These are phyloP conservation scores for Diaporthe eres DNA, from an alignment of 2,329 filamentous ascomycete species.

Conservation along the genomic window DNA sequence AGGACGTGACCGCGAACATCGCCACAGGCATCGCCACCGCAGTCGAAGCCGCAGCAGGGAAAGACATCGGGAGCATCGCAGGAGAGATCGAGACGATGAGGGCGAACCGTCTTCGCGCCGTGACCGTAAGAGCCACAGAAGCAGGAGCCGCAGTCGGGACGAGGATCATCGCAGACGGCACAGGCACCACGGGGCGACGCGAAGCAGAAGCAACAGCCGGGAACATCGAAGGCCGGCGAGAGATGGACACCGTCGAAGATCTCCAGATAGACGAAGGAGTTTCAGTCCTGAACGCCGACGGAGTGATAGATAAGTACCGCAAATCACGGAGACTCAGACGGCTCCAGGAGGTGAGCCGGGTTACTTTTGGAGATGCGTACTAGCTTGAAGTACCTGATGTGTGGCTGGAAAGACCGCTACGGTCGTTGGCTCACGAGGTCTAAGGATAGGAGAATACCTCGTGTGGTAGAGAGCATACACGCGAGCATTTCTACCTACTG, in stretches of 20 bases:
- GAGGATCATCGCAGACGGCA: conserved; percentile 48
- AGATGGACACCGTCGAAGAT: conserved; percentile 50
- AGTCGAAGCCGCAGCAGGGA: conserved; percentile 48
- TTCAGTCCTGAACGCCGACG: conserved; percentile 34
- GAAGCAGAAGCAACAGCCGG: conserved; percentile 51
- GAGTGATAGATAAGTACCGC: not conserved
- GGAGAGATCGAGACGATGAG: conserved; percentile 51
- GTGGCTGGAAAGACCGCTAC: not conserved
- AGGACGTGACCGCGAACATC: conserved; percentile 50
- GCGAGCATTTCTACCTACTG: not conserved
- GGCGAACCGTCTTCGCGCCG: conserved; percentile 45
- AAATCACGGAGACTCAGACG: not conserved
- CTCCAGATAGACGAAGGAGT: conserved; percentile 46
- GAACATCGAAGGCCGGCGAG: conserved; percentile 43
- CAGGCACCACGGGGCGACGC: conserved; percentile 45
- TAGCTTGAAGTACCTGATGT: too few relatives aligned
- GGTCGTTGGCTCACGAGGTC: not conserved
- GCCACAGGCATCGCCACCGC: conserved; percentile 52
- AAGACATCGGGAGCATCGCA: conserved; percentile 46
- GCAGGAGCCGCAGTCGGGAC: conserved; percentile 55
- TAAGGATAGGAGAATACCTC: not conserved
- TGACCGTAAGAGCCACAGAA: conserved; percentile 54
- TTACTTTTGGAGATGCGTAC: not conserved
- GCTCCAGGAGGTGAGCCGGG: not conserved
- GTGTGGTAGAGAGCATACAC: not conserved